These are phyloP conservation scores for Mortierella sp. DNA, from an alignment of 371 early-diverging fungal genomes.

Conservation along the genomic window DNA sequence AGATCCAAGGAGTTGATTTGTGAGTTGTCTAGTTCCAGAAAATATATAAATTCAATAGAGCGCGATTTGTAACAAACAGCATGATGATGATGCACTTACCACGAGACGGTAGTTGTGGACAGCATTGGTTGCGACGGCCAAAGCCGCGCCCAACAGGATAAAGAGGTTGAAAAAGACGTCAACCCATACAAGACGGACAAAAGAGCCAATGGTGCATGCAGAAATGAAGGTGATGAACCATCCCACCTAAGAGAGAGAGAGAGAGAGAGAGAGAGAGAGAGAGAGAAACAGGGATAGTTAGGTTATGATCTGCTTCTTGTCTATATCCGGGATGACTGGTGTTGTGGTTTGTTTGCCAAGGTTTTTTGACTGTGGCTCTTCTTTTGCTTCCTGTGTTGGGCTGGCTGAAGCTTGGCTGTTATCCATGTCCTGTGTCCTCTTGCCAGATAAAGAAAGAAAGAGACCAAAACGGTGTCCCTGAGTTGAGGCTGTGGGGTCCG, in stretches of 20 bases:
- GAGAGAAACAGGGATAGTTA: conserved; percentile 9
- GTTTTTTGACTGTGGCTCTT: background rate
- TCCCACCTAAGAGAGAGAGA: conserved; percentile 57
- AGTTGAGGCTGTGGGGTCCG: no score
- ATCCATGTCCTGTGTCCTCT: no score
- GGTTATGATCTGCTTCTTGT: background rate
- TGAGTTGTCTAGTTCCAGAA: no score
- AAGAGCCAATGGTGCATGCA: conserved; percentile 61
- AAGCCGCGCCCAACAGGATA: conserved; percentile 51
- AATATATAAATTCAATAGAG: background rate
- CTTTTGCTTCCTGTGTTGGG: background rate
- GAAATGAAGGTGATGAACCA: conserved; percentile 77
- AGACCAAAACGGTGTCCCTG: no score
- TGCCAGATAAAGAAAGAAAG: no score
- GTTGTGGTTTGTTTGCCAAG: background rate
- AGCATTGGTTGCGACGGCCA: conserved; percentile 57
- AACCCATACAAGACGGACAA: conserved; percentile 63
- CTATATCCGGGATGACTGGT: background rate
- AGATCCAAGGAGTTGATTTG: background rate
- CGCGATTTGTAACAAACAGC: background rate
- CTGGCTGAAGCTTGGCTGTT: background rate
- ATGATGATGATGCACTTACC: conserved; percentile 13
- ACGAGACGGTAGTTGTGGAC: conserved; percentile 53
- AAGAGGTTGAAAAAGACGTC: conserved; percentile 68
- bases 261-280: background rate